Conservation (phyloP, 495 filamentous ascomycete species). For the Neurospora sp. region DNA sequence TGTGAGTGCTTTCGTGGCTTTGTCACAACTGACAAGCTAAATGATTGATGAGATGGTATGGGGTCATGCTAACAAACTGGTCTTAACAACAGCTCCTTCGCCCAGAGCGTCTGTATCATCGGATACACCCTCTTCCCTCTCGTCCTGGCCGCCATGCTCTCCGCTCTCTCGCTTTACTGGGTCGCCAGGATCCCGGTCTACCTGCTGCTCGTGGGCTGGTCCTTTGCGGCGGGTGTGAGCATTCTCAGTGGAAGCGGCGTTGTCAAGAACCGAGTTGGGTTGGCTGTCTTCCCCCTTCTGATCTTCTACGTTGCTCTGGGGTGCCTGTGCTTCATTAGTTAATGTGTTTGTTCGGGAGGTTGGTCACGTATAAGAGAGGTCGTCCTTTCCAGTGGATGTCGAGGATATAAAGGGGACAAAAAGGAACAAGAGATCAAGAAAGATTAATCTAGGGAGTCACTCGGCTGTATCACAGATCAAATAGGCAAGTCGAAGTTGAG, state of each 20-base stretch:
- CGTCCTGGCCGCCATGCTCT: conserved; percentile 84
- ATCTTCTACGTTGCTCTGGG: conserved; percentile 93
- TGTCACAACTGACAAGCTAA: too few relatives aligned
- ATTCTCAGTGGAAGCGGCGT: conserved; percentile 93
- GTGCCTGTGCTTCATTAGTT: conserved; percentile 94
- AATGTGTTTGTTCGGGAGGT: conserved; percentile 9
- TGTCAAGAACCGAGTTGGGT: conserved; percentile 83
- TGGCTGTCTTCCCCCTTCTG: conserved; percentile 90
- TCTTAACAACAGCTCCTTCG: conserved; percentile 68
- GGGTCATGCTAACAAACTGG: conserved; percentile 1
- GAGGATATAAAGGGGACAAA: neutral
- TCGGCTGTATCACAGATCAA: neutral
- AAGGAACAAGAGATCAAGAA: too few relatives aligned
- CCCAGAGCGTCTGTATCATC: conserved; percentile 94
- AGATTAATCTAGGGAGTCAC: neutral
- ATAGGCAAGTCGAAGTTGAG: neutral
- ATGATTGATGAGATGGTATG: too few relatives aligned
- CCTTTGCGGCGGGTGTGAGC: conserved; percentile 86
- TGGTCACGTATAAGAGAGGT: neutral
- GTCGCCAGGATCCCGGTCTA: conserved; percentile 85
- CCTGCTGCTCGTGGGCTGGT: conserved; percentile 78
- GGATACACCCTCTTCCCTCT: conserved; percentile 98
- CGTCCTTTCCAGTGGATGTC: neutral
- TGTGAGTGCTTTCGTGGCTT: conserved; percentile 49
- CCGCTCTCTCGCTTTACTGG: conserved; percentile 63